phyloP scores from a whole-genome alignment of 768 basidiomycete species.

The Xerocomellus chrysenteron region DNA sequence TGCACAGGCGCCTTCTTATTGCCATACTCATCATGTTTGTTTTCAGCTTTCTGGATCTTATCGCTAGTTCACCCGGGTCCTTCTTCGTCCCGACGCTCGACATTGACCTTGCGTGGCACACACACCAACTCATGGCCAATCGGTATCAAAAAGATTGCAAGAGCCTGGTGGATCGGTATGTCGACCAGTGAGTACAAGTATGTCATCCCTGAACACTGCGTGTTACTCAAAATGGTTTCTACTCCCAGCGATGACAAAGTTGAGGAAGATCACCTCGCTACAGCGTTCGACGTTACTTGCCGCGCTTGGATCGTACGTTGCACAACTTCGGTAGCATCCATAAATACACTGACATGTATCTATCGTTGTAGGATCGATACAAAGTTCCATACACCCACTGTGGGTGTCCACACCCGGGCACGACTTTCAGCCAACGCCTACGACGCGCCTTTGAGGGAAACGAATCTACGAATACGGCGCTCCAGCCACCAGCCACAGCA shows the following conservation, averaged over 20 bases:
- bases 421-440: slow-evolving; percentile 45
- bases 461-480: slow-evolving; percentile 16
- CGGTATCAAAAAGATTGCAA: slow-evolving; percentile 45
- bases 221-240: background rate
- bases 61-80: slow-evolving; percentile 41
- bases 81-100: slow-evolving; percentile 63
- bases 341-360: background rate
- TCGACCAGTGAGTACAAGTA: slow-evolving; percentile 50
- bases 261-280: slow-evolving; percentile 43
- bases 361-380: slow-evolving; percentile 40
- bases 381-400: slow-evolving; percentile 54
- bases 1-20: background rate
- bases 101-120: slow-evolving; percentile 73
- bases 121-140: slow-evolving; percentile 53
- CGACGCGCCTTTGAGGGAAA: slow-evolving; percentile 22
- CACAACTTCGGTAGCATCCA: background rate
- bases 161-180: slow-evolving; percentile 40
- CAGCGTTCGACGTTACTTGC: slow-evolving; percentile 50
- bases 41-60: slow-evolving; percentile 48
- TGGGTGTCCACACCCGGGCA: slow-evolving; percentile 51
- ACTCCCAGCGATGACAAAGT: slow-evolving; percentile 50
- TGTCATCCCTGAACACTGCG: no score
- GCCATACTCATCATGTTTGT: background rate
- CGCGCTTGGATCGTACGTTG: slow-evolving; percentile 44
- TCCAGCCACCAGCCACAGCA: slow-evolving; percentile 35